Percentiles rank a stretch among this genome's conserved stretches.
phyloP scores from a whole-genome alignment of 257 asterid genomes.

The Oldenlandia corymbosa region DNA sequence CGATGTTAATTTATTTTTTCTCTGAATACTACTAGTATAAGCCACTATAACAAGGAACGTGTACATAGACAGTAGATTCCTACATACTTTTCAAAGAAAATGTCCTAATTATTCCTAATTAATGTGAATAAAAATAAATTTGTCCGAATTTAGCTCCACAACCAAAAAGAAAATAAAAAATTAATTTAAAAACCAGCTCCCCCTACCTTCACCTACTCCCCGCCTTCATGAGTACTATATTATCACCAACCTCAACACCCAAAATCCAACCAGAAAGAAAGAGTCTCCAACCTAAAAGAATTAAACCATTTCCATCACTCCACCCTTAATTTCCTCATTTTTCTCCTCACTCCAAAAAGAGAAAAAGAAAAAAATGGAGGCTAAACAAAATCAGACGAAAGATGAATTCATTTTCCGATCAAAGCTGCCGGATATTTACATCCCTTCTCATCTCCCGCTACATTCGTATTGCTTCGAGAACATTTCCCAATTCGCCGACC shows the following conservation, averaged over 20 bases:
- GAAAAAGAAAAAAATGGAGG: constrained; percentile 6
- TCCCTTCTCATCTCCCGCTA: constrained; percentile 33
- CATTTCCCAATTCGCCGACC: constrained; percentile 22
- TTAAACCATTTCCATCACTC: neutral
- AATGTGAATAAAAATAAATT: too few species aligned
- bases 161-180: neutral
- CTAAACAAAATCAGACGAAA: constrained; percentile 6
- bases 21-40: too few species aligned
- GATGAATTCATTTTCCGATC: constrained; percentile 30
- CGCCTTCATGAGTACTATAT: neutral
- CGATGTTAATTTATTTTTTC: too few species aligned
- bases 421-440: constrained; percentile 35
- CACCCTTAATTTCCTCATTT: neutral
- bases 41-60: too few species aligned
- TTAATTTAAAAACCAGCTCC: neutral
- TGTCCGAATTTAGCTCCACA: neutral
- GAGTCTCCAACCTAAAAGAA: neutral
- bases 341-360: constrained; percentile 3
- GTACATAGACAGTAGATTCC: too few species aligned
- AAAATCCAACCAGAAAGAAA: neutral
- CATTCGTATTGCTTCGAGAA: constrained; percentile 32
- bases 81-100: too few species aligned
- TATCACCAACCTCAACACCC: neutral
- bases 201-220: constrained; percentile 17
- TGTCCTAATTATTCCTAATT: neutral